A percentile compares a stretch with the other conserved stretches of the same genome.
phyloP scores from a whole-genome alignment of 345 rosid species.

The Microthlaspi erraticum region DNA sequence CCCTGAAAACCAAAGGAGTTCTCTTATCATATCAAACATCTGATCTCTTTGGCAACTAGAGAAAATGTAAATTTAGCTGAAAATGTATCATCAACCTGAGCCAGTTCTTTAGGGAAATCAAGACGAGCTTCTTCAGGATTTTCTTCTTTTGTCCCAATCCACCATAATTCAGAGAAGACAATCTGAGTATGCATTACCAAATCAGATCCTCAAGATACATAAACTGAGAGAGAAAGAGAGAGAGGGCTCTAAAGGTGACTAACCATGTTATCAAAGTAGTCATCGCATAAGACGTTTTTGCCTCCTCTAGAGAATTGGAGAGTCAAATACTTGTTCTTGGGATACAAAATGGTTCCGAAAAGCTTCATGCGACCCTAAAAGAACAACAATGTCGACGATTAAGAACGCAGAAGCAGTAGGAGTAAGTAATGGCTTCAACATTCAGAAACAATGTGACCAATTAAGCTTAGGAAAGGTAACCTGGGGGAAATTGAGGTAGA shows the following conservation, averaged over 20 bases:
- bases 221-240: background rate
- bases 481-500: conserved; percentile 88
- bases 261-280: conserved; percentile 47
- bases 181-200: conserved; percentile 52
- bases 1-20: conserved; percentile 53
- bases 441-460: background rate
- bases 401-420: background rate
- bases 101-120: conserved; percentile 74
- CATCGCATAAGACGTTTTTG: conserved; percentile 60
- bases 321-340: conserved; percentile 39
- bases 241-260: background rate
- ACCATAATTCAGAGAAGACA: conserved; percentile 94
- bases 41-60: conserved; percentile 9
- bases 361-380: conserved; percentile 83
- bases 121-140: conserved; percentile 80
- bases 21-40: conserved; percentile 5
- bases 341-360: conserved; percentile 67
- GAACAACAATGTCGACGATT: conserved; percentile 1
- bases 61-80: background rate
- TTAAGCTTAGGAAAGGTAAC: conserved; percentile 19
- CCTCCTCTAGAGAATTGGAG: conserved; percentile 78
- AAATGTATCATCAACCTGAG: conserved; percentile 55
- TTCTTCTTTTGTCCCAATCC: conserved; percentile 92
- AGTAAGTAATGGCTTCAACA: background rate
- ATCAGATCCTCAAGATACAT: background rate